phyloP scores from a whole-genome alignment of 306 rosid species.

The Prunus mongolica region DNA sequence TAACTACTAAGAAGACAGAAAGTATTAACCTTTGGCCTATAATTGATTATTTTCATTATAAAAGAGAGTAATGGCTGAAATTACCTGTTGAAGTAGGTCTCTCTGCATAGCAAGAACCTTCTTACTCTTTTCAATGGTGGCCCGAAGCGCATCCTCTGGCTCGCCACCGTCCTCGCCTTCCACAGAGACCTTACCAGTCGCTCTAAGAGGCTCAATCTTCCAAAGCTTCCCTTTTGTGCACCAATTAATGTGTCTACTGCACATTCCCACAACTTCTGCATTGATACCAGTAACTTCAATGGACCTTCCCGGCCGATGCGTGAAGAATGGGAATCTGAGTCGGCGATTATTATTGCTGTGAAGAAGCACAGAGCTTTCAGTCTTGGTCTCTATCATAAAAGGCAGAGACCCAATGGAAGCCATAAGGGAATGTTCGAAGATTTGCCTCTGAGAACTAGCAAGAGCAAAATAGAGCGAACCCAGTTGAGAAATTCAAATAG shows the following conservation, averaged over 20 bases:
- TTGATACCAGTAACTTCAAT: slow-evolving; percentile 10
- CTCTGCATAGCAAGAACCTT: slow-evolving; percentile 78
- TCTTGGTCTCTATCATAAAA: slow-evolving; percentile 40
- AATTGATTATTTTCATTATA: background rate
- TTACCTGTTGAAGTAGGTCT: slow-evolving; percentile 79
- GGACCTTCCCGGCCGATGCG: slow-evolving; percentile 21
- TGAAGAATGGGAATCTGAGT: slow-evolving; percentile 21
- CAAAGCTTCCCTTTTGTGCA: slow-evolving; percentile 30
- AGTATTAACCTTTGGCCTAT: background rate
- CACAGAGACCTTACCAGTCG: slow-evolving; percentile 32
- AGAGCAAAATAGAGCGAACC: slow-evolving; percentile 21
- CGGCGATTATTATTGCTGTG: slow-evolving; percentile 21
- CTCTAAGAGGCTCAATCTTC: slow-evolving; percentile 39
- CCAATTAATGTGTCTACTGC: slow-evolving; percentile 35
- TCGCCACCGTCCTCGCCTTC: slow-evolving; percentile 42
- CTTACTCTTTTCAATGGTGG: slow-evolving; percentile 79
- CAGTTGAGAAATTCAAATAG: slow-evolving; percentile 30
- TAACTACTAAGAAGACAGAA: background rate
- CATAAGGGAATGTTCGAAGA: slow-evolving; percentile 30
- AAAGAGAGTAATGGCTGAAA: background rate
- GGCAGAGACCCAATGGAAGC: slow-evolving; percentile 52
- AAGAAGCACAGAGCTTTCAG: slow-evolving; percentile 35
- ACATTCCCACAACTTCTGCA: slow-evolving; percentile 24
- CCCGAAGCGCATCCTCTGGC: slow-evolving; percentile 49
- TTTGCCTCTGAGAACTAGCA: slow-evolving; percentile 5